phyloP scores from a whole-genome alignment of 2,329 filamentous ascomycete genomes.

The Keithomyces neogunnii region DNA sequence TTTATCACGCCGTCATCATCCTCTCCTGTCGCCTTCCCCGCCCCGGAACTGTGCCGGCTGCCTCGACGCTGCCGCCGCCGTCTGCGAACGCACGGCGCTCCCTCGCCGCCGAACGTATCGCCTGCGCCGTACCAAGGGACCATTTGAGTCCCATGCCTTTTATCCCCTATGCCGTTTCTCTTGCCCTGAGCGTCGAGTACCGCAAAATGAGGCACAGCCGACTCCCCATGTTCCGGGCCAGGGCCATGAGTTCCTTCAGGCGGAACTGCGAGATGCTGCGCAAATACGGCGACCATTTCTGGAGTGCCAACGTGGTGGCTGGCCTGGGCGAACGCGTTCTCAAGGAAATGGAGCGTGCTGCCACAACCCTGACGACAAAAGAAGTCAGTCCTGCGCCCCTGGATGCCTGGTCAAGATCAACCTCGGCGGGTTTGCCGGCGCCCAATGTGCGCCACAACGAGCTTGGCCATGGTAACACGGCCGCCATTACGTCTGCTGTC shows the following conservation, averaged over 20 bases:
- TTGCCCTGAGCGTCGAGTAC: conserved; percentile 54
- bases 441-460: conserved; percentile 10
- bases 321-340: conserved; percentile 46
- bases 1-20: conserved; percentile 57
- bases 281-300: conserved; percentile 47
- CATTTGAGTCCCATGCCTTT: conserved; percentile 47
- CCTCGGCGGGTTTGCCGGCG: conserved; percentile 2
- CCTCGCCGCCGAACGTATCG: conserved; percentile 48
- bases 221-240: conserved; percentile 47
- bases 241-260: conserved; percentile 46
- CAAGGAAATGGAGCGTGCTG: conserved; percentile 47
- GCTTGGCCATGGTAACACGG: conserved; percentile 15
- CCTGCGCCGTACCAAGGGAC: conserved; percentile 43
- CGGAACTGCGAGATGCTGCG: conserved; percentile 45
- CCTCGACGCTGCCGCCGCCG: conserved; percentile 34
- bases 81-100: conserved; percentile 49
- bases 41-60: conserved; percentile 28
- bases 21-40: conserved; percentile 49
- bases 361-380: conserved; percentile 33
- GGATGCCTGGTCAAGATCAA: conserved; percentile 13
- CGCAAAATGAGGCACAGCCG: conserved; percentile 55
- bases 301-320: conserved; percentile 46
- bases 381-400: conserved; percentile 20
- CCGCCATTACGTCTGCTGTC: conserved; percentile 16
- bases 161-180: conserved; percentile 52